Conservation (phyloP, 2,329 filamentous ascomycete genomes). For the Hymenoscyphus salicellus region DNA sequence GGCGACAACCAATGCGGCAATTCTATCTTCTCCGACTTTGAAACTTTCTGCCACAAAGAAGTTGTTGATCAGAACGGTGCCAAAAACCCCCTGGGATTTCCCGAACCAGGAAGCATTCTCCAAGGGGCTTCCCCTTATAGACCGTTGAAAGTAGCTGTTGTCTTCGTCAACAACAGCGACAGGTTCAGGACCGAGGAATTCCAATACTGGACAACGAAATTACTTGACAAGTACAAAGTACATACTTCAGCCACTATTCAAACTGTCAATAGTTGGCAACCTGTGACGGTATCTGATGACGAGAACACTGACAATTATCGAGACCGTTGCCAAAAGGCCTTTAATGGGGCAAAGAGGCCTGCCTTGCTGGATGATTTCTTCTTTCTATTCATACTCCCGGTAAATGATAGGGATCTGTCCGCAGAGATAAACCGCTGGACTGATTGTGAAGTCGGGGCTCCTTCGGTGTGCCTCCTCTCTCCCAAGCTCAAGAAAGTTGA, state of each 20-base stretch:
- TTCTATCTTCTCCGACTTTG: neutral
- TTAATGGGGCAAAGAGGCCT: neutral
- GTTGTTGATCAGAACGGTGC: neutral
- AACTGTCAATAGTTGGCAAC: neutral
- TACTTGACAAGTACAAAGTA: neutral
- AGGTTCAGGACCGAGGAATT: neutral
- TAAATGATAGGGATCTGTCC: neutral
- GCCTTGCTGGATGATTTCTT: neutral
- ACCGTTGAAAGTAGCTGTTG: neutral
- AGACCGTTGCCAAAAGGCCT: neutral
- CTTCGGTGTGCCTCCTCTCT: neutral
- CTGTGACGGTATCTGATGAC: neutral
- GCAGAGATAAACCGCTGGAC: constrained; percentile 14
- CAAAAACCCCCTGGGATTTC: neutral
- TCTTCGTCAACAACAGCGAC: neutral
- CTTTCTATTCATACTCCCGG: neutral
- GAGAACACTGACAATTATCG: neutral
- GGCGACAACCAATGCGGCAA: neutral
- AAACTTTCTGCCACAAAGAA: neutral
- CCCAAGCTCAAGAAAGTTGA: neutral
- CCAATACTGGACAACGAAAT: neutral
- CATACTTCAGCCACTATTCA: neutral
- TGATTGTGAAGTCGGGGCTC: constrained; percentile 10
- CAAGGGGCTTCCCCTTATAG: neutral
- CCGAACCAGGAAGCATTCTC: neutral